Conservation (phyloP, 1,284 basidiomycete species). For the Meripilus lineatus region DNA sequence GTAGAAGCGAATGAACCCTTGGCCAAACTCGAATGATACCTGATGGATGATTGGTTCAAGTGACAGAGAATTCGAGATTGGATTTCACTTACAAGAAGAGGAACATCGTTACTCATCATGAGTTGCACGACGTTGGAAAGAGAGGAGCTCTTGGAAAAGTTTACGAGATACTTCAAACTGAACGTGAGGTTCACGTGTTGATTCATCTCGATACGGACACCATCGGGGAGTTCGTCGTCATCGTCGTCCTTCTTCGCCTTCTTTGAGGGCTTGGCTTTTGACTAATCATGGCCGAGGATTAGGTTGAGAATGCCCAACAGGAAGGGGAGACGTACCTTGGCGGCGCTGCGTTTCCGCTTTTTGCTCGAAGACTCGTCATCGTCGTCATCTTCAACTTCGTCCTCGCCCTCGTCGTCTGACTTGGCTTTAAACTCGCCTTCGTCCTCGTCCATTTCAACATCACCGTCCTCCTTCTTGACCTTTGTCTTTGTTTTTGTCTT, state of each 20-base stretch:
- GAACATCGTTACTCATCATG: constrained; percentile 90
- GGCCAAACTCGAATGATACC: constrained; percentile 84
- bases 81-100: constrained; percentile 63
- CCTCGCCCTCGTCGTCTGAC: constrained; percentile 34
- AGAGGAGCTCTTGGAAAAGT: constrained; percentile 91
- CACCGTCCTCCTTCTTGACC: constrained; percentile 37
- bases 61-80: not conserved
- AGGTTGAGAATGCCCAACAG: not conserved
- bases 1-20: constrained; percentile 83
- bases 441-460: constrained; percentile 30
- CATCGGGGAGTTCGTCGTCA: constrained; percentile 39
- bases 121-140: constrained; percentile 73
- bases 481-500: no score
- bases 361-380: constrained; percentile 32
- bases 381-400: no score
- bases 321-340: constrained; percentile 39
- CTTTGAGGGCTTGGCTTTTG: constrained; percentile 44
- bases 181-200: constrained; percentile 93
- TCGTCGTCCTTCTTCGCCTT: constrained; percentile 44
- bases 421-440: constrained; percentile 37
- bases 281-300: constrained; percentile 2
- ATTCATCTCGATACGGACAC: constrained; percentile 83
- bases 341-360: constrained; percentile 61
- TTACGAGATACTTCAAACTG: constrained; percentile 95
- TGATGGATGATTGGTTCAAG: constrained; percentile 22